A percentile compares a stretch with the other conserved stretches of the same genome.
These are phyloP conservation scores for Plenodomus lindquistii DNA, from an alignment of 2,329 filamentous ascomycete species.

Conservation along the genomic window DNA sequence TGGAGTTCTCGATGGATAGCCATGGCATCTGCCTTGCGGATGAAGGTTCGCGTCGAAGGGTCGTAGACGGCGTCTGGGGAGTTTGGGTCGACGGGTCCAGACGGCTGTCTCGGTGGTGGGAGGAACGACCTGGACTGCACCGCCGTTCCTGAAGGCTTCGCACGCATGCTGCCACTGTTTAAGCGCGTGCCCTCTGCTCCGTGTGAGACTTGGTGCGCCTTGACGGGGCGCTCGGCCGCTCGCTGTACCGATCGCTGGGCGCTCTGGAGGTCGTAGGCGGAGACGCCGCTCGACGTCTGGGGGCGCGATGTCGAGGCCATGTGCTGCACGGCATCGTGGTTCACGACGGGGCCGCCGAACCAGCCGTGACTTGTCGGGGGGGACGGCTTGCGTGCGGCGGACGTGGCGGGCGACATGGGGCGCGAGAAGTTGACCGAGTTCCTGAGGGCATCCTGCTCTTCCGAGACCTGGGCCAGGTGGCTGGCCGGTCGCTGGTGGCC, in stretches of 20 bases:
- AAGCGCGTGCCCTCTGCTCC: slow-evolving; percentile 47
- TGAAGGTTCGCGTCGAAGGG: slow-evolving; percentile 43
- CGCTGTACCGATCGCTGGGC: slow-evolving; percentile 41
- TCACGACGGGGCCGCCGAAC: slow-evolving; percentile 44
- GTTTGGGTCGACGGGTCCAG: slow-evolving; percentile 40
- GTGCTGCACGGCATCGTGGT: slow-evolving; percentile 34
- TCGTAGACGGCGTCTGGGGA: slow-evolving; percentile 44
- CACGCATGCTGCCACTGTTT: slow-evolving; percentile 57
- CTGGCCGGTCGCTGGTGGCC: slow-evolving; percentile 36
- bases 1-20: slow-evolving; percentile 35
- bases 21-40: slow-evolving; percentile 44
- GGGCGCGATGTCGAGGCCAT: slow-evolving; percentile 32
- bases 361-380: slow-evolving; percentile 37
- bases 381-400: slow-evolving; percentile 11
- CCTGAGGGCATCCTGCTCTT: slow-evolving; percentile 49
- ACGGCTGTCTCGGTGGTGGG: slow-evolving; percentile 13
- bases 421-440: slow-evolving; percentile 59
- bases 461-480: slow-evolving; percentile 47
- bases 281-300: slow-evolving; percentile 27
- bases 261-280: slow-evolving; percentile 22
- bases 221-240: slow-evolving; percentile 46
- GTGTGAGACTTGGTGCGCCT: slow-evolving; percentile 43
- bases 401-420: slow-evolving; percentile 51
- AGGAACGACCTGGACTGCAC: slow-evolving; percentile 36
- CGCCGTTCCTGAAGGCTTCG: slow-evolving; percentile 54